These are phyloP conservation scores for Debaryomyces fabryi DNA, from an alignment of 1,139 yeast species.

Conservation along the genomic window DNA sequence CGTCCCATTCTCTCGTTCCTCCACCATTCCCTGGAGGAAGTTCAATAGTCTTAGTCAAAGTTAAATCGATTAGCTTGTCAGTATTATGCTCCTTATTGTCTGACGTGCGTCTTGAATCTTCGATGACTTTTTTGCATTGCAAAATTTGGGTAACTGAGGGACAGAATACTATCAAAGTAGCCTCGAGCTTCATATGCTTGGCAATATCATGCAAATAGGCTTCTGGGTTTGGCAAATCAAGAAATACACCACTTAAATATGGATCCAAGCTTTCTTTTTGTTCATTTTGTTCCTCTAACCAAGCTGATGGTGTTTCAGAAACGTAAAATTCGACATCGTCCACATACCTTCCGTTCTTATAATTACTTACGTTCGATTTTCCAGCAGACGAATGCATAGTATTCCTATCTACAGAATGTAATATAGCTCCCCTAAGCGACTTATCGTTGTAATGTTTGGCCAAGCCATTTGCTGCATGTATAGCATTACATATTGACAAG, in stretches of 20 bases:
- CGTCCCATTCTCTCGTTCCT: constrained; percentile 7
- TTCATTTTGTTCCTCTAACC: not conserved
- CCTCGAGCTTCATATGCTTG: constrained; percentile 4
- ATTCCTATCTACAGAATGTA: constrained; percentile 2
- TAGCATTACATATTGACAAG: constrained; percentile 5
- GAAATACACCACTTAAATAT: constrained; percentile 4
- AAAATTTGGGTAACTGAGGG: constrained; percentile 5
- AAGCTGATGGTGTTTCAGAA: not conserved
- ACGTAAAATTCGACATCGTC: constrained; percentile 2
- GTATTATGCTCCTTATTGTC: not conserved
- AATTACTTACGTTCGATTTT: not conserved
- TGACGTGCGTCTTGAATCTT: not conserved
- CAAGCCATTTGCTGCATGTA: constrained; percentile 5
- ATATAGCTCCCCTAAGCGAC: constrained; percentile 1
- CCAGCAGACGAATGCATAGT: not conserved
- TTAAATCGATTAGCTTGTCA: not conserved
- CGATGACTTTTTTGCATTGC: constrained; percentile 4
- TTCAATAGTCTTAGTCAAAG: constrained; percentile 2
- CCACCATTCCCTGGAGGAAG: constrained; percentile 6
- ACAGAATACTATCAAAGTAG: constrained; percentile 3
- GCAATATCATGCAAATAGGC: constrained; percentile 1
- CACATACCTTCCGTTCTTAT: constrained; percentile 1
- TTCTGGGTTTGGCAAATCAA: constrained; percentile 5
- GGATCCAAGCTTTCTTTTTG: not conserved
- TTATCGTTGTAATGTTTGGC: constrained; percentile 2